Evolutionary conservation across 192 early-diverging fungal species (phyloP).

Genomic region (Podila epicladia): DNA sequence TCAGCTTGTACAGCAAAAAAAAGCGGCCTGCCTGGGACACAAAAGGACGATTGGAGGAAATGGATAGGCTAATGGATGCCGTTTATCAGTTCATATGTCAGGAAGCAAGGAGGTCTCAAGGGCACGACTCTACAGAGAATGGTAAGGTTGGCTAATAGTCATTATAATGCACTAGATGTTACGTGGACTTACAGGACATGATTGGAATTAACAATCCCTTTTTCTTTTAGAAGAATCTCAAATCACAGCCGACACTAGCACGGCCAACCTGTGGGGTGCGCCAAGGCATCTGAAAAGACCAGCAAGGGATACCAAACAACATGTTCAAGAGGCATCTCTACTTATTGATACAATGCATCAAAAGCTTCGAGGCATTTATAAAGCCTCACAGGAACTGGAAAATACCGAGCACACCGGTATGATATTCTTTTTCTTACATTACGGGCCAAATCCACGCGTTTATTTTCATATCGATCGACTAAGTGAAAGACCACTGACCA

Average conservation of each 20-base stretch:
- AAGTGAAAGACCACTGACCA: background rate
- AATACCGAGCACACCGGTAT: background rate
- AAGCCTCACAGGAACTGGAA: background rate
- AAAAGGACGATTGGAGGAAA: background rate
- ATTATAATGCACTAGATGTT: background rate
- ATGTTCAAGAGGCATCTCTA: background rate
- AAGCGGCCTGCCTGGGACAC: constrained; percentile 5
- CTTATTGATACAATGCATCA: background rate
- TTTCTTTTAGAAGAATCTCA: too few relatives aligned
- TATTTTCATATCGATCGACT: background rate
- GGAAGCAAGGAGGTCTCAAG: background rate
- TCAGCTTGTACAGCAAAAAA: constrained; percentile 1
- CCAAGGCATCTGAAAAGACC: background rate
- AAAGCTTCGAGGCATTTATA: background rate
- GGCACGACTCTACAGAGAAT: background rate
- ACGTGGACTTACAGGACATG: background rate
- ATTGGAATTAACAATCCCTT: too few relatives aligned
- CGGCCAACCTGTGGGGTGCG: background rate
- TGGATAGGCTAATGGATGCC: background rate
- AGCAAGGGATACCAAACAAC: background rate
- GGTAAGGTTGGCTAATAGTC: background rate
- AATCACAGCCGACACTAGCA: background rate
- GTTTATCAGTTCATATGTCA: background rate
- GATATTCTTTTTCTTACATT: background rate
- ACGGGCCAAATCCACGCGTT: background rate